Percentiles rank a stretch among this genome's conserved stretches.
phyloP scores from a whole-genome alignment of 2,329 filamentous ascomycete genomes.

The Seiridium unicorne region DNA sequence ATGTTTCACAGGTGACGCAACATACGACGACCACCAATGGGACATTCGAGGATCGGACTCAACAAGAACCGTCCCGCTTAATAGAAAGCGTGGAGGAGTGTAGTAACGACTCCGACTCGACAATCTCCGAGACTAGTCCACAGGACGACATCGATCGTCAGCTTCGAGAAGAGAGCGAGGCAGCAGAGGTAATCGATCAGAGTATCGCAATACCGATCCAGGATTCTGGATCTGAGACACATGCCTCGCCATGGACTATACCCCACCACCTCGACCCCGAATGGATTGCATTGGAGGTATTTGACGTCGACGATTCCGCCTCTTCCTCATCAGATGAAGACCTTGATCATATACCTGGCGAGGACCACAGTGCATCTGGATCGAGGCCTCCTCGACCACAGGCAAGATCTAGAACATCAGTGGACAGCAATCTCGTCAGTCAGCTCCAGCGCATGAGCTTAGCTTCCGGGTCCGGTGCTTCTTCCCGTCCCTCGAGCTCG shows the following conservation, averaged over 20 bases:
- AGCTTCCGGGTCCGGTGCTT: constrained; percentile 26
- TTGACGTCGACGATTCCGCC: constrained; percentile 58
- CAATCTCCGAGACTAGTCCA: constrained; percentile 27
- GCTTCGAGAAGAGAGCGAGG: constrained; percentile 34
- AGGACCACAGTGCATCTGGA: background rate
- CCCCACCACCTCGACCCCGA: constrained; percentile 79
- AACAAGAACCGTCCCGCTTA: constrained; percentile 21
- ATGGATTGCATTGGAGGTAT: constrained; percentile 90
- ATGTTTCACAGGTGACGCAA: constrained; percentile 40
- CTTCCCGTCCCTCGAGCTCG: constrained; percentile 16
- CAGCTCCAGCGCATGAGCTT: constrained; percentile 39
- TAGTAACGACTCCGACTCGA: constrained; percentile 17
- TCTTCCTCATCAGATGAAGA: constrained; percentile 22
- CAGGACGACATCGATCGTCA: constrained; percentile 48
- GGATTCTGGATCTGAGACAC: constrained; percentile 14
- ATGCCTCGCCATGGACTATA: constrained; percentile 47
- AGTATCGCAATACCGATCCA: background rate
- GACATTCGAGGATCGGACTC: background rate
- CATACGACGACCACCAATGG: background rate
- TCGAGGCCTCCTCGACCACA: constrained; percentile 7
- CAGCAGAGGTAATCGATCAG: constrained; percentile 1
- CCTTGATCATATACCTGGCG: constrained; percentile 7
- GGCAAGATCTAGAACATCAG: constrained; percentile 17
- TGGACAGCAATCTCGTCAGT: constrained; percentile 26
- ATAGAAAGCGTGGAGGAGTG: constrained; percentile 13